Percentiles rank a stretch among this genome's conserved stretches.
Evolutionary conservation across 257 asterid genomes (phyloP).

Genomic region (Gentiana dahurica): DNA sequence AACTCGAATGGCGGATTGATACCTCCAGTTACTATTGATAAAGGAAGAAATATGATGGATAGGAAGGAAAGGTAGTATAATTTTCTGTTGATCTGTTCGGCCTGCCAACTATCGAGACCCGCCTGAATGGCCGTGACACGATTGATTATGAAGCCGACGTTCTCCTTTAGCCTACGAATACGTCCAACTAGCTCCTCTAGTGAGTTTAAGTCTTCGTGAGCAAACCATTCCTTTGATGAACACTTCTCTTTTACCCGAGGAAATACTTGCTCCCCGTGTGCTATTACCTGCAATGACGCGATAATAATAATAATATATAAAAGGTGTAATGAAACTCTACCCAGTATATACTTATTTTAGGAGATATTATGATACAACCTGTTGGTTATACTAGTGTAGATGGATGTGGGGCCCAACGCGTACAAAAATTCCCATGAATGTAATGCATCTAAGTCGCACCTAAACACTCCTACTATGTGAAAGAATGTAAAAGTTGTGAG

Average conservation of each 20-base stretch:
- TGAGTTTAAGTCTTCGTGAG: slow-evolving; percentile 60
- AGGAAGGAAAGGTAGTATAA: slow-evolving; percentile 91
- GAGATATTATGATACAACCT: too few species aligned
- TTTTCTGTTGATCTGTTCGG: slow-evolving; percentile 88
- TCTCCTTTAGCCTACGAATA: slow-evolving; percentile 81
- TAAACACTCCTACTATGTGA: too few species aligned
- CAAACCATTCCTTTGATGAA: slow-evolving; percentile 78
- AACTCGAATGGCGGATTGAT: background rate
- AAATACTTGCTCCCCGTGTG: slow-evolving; percentile 90
- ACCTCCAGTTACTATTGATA: slow-evolving; percentile 96
- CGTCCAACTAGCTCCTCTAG: slow-evolving; percentile 85
- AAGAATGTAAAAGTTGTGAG: too few species aligned
- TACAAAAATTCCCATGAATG: too few species aligned
- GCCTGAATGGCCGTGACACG: slow-evolving; percentile 94
- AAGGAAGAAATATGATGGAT: slow-evolving; percentile 84
- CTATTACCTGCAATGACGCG: slow-evolving; percentile 51
- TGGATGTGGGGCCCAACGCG: too few species aligned
- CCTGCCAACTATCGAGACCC: slow-evolving; percentile 94
- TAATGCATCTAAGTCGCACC: too few species aligned
- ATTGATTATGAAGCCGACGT: slow-evolving; percentile 80
- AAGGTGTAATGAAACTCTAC: too few species aligned
- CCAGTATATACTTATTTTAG: too few species aligned
- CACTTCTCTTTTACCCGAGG: slow-evolving; percentile 92
- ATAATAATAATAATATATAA: background rate
- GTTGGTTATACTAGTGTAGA: too few species aligned